phyloP scores from a whole-genome alignment of 1,284 basidiomycete species.

The Heterobasidion annosum region DNA sequence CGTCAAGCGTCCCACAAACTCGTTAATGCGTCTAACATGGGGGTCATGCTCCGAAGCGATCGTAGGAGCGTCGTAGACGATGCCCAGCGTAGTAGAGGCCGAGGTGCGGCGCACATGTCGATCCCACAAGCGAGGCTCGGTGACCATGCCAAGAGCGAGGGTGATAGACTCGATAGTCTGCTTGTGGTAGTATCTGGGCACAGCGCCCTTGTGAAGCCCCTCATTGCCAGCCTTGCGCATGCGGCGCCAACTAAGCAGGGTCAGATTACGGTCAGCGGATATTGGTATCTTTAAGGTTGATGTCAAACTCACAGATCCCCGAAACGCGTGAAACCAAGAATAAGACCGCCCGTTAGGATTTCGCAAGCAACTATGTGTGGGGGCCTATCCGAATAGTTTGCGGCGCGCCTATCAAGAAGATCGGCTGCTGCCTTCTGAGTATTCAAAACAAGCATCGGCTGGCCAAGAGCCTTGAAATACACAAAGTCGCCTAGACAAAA shows the following conservation, averaged over 20 bases:
- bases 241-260: constrained; percentile 1
- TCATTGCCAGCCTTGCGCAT: constrained; percentile 6
- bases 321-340: background rate
- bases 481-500: constrained; percentile 13
- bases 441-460: constrained; percentile 15
- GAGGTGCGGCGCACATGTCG: background rate
- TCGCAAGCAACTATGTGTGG: constrained; percentile 1
- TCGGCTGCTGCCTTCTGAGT: constrained; percentile 12
- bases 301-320: background rate
- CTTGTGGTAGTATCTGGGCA: background rate
- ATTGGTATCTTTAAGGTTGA: background rate
- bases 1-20: background rate
- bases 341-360: background rate
- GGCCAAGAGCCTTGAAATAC: constrained; percentile 13
- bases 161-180: constrained; percentile 1
- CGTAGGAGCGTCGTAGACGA: background rate
- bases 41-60: background rate
- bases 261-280: background rate
- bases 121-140: background rate
- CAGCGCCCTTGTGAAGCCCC: background rate
- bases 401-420: constrained; percentile 14
- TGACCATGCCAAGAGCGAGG: background rate
- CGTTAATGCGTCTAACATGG: background rate
- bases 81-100: background rate
- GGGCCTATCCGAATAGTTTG: constrained; percentile 14